Base-by-base conservation (phyloP, 192 early-diverging fungal species). In the Physocladia obscura region DNA sequence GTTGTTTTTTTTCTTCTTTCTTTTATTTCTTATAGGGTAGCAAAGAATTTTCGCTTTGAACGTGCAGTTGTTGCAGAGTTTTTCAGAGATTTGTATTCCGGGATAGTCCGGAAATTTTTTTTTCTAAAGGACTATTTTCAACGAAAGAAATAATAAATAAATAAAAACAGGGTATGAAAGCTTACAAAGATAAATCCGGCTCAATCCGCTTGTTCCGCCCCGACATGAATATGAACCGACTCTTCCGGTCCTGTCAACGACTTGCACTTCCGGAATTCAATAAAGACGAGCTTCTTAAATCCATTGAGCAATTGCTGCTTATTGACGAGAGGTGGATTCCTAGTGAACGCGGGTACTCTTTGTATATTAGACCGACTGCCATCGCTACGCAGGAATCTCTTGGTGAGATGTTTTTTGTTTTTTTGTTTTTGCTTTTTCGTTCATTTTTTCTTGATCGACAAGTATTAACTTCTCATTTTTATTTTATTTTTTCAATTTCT, bases 151-250 rank as follows among this genome's bases (percentile, higher is more conserved):
- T 47, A n/a, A 47, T n/a, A 8, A 47, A 8, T 47, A n/a, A 47
- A 47, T n/a, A 13, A 15, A 38, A 44, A 22, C 34, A 67, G 50
- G 51, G 65, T 24, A 56, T 67, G 65, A 67, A 71, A 17, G 44
- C 37, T 1, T 98, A 93, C 83, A 93, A 94, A 73, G 93, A 94
- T 67, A 89, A 89, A 64, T 58, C 91, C 2, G 93, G 93, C 27
- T 88, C 88, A 57, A 91, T 94, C 62, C 87, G 95, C 52, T 77
- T 98, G 56, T 98, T 98, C 87, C 88, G 95, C n/a, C 95, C 95
- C 4, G 91, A 98, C 40, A 92, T 93, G 92, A 98, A 98, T 87
- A 98, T 98, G 94, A 82, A 81, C 75, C 89, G 95, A 55, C 83
- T 98, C 74, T 87, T 87, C 72, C 79, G 63, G 31, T 93, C 91